A percentile compares a stretch with the other conserved stretches of the same genome.
Evolutionary conservation across 768 basidiomycete species (phyloP).

Genomic region (Lactarius akahatsu): DNA sequence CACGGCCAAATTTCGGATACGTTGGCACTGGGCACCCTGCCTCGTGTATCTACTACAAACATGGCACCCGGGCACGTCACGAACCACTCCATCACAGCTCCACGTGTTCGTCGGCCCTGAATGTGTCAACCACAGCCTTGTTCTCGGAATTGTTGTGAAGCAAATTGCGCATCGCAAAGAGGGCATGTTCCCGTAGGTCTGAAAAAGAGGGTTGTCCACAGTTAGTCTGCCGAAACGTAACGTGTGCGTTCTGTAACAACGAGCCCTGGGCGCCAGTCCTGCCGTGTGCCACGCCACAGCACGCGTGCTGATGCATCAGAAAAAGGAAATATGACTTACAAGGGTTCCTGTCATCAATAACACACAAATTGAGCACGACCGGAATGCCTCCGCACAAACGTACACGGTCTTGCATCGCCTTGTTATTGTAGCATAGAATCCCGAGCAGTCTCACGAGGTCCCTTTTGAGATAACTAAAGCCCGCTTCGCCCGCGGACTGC

Average conservation of each 20-base stretch:
- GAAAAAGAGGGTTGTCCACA: constrained; percentile 24
- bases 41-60: constrained; percentile 15
- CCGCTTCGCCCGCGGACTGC: constrained; percentile 41
- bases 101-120: constrained; percentile 61
- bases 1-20: not conserved
- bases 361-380: constrained; percentile 84
- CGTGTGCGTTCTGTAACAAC: not conserved
- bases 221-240: constrained; percentile 10
- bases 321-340: constrained; percentile 54
- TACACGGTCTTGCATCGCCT: constrained; percentile 69
- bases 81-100: constrained; percentile 56
- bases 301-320: not conserved
- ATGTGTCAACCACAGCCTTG: constrained; percentile 72
- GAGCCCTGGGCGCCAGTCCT: not conserved
- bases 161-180: constrained; percentile 79
- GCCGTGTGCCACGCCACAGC: not conserved
- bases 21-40: constrained; percentile 7
- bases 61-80: constrained; percentile 36
- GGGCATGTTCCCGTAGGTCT: constrained; percentile 92
- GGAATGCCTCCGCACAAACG: constrained; percentile 72
- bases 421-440: constrained; percentile 63
- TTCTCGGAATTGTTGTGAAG: constrained; percentile 76
- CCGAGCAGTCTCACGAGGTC: constrained; percentile 90
- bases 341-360: constrained; percentile 87
- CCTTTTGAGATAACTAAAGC: constrained; percentile 82